Evolutionary conservation across 2,329 filamentous ascomycete genomes (phyloP), one percentile per base, ranked within the genome.

Genomic region (Sclerotinia nivalis): DNA sequence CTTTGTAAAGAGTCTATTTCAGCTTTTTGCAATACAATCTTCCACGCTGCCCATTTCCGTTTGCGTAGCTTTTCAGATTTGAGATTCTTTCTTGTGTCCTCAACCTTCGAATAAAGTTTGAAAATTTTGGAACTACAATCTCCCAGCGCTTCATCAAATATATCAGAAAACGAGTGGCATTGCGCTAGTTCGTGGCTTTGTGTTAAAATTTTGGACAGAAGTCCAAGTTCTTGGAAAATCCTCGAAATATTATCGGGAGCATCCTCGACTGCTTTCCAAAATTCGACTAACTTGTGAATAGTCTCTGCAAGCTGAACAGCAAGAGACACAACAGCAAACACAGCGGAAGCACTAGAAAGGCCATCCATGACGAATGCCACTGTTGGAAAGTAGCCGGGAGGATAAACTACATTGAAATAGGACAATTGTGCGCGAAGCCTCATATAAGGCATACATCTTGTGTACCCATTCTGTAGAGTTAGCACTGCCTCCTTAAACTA

Each of bases 251-350:
- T 43, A 34, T 67, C 34, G 5, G 52, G 54, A 28, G 52, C 65
- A 68, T 68, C 37, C 50, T 68, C 43, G 28, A 68, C 65, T 9
- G 65, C 54, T 47, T 34, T 59, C 65, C 52, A 68, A 59, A 68
- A 68, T 2, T 47, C 65, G 28, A 58, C 37, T 68, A 60, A 37
- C 18, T 45, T 59, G 1, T 45, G 55, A 45, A 68, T 22, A n/a
- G 49, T 55, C 13, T 59, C 65, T 45, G 37, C 52, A 22, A 67
- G 65, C 28, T 67, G 65, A 22, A 59, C 28, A 34, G 65, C 25
- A 45, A 68, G 0, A 47, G 52, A 68, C 8, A 59, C 54, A 43
- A 49, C 31, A 43, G 40, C 50, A 22, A 68, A 43, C 18, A 31
- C 43, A 8, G 60, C 43, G 18, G 60, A 62, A 37, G 49, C 25